Percentiles rank a stretch among this genome's conserved stretches.
Conservation (phyloP, 2,329 filamentous ascomycete species). For the Scytalidium sp. region DNA sequence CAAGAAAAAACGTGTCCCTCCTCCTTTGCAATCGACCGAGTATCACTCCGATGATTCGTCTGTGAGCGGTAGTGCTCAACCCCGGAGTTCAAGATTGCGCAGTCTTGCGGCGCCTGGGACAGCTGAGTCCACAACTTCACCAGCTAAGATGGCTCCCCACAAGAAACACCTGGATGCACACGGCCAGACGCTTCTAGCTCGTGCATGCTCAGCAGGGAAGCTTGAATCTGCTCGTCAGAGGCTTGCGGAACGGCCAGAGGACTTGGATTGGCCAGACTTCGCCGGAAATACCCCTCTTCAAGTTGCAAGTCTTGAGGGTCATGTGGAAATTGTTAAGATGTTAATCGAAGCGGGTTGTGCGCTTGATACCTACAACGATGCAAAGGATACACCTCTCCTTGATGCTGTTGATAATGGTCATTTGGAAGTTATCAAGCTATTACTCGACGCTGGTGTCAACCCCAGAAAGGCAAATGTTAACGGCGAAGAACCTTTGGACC, state of each 20-base stretch:
- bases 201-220: conserved; percentile 83
- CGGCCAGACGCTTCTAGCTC: conserved; percentile 85
- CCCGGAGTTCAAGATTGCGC: conserved; percentile 55
- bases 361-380: conserved; percentile 73
- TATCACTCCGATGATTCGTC: conserved; percentile 68
- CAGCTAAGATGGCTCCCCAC: conserved; percentile 66
- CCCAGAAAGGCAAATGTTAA: conserved; percentile 88
- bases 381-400: conserved; percentile 89
- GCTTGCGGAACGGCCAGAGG: conserved; percentile 77
- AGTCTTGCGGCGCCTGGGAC: conserved; percentile 53
- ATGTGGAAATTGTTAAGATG: conserved; percentile 81
- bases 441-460: conserved; percentile 85
- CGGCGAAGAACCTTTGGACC: conserved; percentile 86
- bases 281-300: conserved; percentile 96
- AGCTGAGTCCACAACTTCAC: conserved; percentile 59
- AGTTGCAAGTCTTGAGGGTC: conserved; percentile 85
- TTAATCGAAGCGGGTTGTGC: conserved; percentile 82
- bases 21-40: conserved; percentile 58
- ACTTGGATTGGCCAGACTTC: conserved; percentile 86
- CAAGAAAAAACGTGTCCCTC: conserved; percentile 61
- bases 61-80: conserved; percentile 56
- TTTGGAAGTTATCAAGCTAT: conserved; percentile 77
- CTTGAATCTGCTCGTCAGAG: conserved; percentile 69
- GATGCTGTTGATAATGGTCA: conserved; percentile 97
- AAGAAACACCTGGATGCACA: conserved; percentile 91